A percentile compares a stretch with the other conserved stretches of the same genome.
Conservation (phyloP, 2,329 filamentous ascomycete species). For the Claviceps sp. region DNA sequence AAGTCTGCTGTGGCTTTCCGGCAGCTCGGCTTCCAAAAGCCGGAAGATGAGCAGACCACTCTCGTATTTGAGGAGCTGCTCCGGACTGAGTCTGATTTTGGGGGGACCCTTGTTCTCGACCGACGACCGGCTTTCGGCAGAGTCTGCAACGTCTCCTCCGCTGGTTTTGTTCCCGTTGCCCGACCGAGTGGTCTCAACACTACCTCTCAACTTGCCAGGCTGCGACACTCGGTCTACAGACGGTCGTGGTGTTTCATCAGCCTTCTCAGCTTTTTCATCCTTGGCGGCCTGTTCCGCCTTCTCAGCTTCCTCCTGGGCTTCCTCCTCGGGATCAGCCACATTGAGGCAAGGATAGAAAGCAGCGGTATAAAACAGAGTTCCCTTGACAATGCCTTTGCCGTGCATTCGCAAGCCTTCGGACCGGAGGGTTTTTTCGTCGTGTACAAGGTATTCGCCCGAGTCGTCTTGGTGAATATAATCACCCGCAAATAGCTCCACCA, state of each 20-base stretch:
- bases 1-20: slow-evolving; percentile 60
- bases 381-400: slow-evolving; percentile 62
- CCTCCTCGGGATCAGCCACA: slow-evolving; percentile 79
- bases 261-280: background rate
- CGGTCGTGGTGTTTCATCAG: slow-evolving; percentile 3
- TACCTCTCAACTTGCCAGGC: slow-evolving; percentile 32
- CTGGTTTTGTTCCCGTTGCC: background rate
- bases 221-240: slow-evolving; percentile 13
- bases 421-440: slow-evolving; percentile 60
- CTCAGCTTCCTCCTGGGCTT: slow-evolving; percentile 39
- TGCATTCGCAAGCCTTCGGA: slow-evolving; percentile 61
- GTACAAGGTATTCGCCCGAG: slow-evolving; percentile 64
- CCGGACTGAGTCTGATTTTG: slow-evolving; percentile 63
- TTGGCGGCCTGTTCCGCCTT: slow-evolving; percentile 2
- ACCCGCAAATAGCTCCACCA: slow-evolving; percentile 60
- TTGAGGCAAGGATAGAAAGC: slow-evolving; percentile 86
- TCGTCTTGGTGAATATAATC: slow-evolving; percentile 72
- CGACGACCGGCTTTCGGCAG: slow-evolving; percentile 22
- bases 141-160: slow-evolving; percentile 11
- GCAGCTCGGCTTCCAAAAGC: slow-evolving; percentile 77
- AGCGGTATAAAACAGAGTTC: slow-evolving; percentile 66
- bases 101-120: slow-evolving; percentile 42
- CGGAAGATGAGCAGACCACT: slow-evolving; percentile 91
- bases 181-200: slow-evolving; percentile 15
- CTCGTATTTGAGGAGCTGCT: slow-evolving; percentile 77